A percentile compares a stretch with the other conserved stretches of the same genome.
Evolutionary conservation across 208 protist species (phyloP).

Genomic region (Baffinella frigidus): DNA sequence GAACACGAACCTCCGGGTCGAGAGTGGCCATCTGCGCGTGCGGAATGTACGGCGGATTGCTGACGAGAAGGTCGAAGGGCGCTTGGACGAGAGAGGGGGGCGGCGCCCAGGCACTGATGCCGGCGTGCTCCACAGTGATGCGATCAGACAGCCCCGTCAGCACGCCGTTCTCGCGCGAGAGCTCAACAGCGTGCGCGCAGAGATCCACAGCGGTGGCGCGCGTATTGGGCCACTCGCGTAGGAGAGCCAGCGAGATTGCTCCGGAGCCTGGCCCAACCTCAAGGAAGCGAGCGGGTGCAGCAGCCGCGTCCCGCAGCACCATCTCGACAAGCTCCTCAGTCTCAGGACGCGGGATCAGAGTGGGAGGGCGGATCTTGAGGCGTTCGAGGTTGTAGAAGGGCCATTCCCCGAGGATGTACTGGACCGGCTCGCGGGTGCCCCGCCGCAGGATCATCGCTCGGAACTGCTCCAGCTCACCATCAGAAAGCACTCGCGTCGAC

Average conservation of each 20-base stretch:
- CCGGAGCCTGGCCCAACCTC: conserved; percentile 13
- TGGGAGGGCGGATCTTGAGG: neutral
- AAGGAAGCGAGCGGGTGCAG: neutral
- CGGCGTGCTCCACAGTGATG: too few relatives aligned
- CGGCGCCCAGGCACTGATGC: neutral
- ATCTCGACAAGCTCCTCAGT: conserved; percentile 54
- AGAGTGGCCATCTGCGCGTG: neutral
- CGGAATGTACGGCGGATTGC: conserved; percentile 58
- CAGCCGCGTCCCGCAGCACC: neutral
- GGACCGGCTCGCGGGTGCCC: neutral
- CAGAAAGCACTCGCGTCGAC: too few relatives aligned
- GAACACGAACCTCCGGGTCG: neutral
- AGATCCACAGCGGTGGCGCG: neutral
- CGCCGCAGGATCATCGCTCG: too few relatives aligned
- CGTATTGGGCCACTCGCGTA: neutral
- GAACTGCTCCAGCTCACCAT: too few relatives aligned
- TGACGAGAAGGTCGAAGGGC: conserved; percentile 43
- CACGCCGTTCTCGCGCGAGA: neutral
- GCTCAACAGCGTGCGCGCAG: neutral
- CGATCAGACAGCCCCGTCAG: neutral
- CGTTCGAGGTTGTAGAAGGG: neutral
- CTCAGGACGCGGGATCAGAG: conserved; percentile 51
- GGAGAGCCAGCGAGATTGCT: conserved; percentile 40
- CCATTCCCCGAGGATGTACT: conserved; percentile 60
- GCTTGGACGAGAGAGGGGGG: neutral